phyloP scores from a whole-genome alignment of 768 basidiomycete species.

The Russula abietina region DNA sequence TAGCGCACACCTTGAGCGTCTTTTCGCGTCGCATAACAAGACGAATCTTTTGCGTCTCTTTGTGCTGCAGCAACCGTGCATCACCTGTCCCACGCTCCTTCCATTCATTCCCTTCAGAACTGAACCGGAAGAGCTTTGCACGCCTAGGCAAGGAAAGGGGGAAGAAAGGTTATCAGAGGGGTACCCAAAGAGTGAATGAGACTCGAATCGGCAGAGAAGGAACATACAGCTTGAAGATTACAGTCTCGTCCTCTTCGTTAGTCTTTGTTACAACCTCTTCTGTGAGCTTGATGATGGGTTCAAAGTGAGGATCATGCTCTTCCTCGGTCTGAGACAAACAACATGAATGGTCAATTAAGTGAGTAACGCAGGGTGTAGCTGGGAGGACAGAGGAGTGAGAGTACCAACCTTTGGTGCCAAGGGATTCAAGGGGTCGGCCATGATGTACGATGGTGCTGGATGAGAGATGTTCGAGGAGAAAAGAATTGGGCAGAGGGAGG shows the following conservation, averaged over 20 bases:
- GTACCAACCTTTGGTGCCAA: constrained; percentile 64
- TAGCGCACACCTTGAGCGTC: constrained; percentile 98
- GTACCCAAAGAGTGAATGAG: constrained; percentile 5
- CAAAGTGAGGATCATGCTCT: constrained; percentile 85
- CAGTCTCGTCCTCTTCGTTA: constrained; percentile 87
- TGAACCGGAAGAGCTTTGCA: constrained; percentile 97
- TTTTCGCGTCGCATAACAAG: constrained; percentile 99
- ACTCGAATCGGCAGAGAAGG: constrained; percentile 24
- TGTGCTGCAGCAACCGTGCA: constrained; percentile 86
- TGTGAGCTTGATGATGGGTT: constrained; percentile 94
- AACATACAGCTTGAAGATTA: constrained; percentile 91
- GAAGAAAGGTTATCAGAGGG: constrained; percentile 1
- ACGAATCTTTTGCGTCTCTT: constrained; percentile 83
- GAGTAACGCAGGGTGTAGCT: neutral
- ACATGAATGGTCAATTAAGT: constrained; percentile 15
- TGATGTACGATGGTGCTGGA: constrained; percentile 19
- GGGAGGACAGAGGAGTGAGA: neutral
- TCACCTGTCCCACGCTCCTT: constrained; percentile 98
- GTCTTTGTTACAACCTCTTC: constrained; percentile 96
- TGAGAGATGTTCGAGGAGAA: constrained; percentile 20
- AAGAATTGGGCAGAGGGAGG: constrained; percentile 24
- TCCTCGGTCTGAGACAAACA: constrained; percentile 44
- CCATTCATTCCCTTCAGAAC: constrained; percentile 74
- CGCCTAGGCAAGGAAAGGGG: constrained; percentile 51
- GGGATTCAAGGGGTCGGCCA: constrained; percentile 39